Base-by-base conservation (phyloP, 2,329 filamentous ascomycete species). In the Diaporthe sp. region DNA sequence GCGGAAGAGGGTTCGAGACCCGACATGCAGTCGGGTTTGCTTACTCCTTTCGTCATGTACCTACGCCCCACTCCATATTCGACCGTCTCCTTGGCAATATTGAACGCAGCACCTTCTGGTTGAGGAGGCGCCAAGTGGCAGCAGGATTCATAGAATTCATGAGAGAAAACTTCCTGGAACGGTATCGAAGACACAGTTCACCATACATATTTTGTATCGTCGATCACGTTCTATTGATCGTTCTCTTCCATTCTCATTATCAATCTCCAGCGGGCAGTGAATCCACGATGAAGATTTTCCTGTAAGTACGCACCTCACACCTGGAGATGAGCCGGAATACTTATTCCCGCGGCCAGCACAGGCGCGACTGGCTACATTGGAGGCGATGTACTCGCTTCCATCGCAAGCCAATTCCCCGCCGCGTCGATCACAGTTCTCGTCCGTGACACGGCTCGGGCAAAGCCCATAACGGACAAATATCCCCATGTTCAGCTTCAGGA, bases 281-380 rank as follows among this genome's bases (percentile, higher is more conserved):
- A 25, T 8, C 25, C 37, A 63, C 2, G 8, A 63, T 63, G 58
- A 63, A 44, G 58, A 17, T 63, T 22, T 63, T 63, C 58, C 37
- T 63, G 58, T 63, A 13, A 17, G 58, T 63, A 19, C 4, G n/a
- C 10, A 7, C 25, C 12, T 30, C 39, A 32, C 39, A 30, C 3
- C 2, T 22, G 58, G 39, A 44, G 3, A 10, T 44, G 39, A 15
- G 37, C 25, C 37, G 13, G 13, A 7, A 22, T 8, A 13, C 35
- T 63, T 0, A 63, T 10, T 12, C 9, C n/a, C 3, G 0, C 22
- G 17, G 27, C 17, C 37, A 63, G 58, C n/a, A 63, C 58, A 13
- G 58, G 58, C 9, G 58, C 58, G 10, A 63, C 58, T 22, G 58
- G 58, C 37, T 63, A 63, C 25, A 63, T 63, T 17, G 58, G 37